A percentile compares a stretch with the other conserved stretches of the same genome.
Evolutionary conservation across 768 basidiomycete genomes (phyloP).

Genomic region (Leccinum olivaceopallidum): DNA sequence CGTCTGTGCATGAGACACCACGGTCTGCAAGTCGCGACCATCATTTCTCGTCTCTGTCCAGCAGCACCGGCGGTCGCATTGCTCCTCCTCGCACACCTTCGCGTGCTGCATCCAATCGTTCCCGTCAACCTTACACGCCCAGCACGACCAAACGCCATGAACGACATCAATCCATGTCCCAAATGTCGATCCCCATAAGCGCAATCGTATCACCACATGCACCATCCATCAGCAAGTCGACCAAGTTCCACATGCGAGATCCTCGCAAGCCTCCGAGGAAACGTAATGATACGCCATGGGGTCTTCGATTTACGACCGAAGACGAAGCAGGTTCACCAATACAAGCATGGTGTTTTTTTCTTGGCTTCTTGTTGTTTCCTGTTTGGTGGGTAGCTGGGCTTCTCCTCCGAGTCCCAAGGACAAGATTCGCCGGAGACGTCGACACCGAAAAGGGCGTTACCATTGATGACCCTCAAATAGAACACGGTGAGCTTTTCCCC

Average conservation of each 20-base stretch:
- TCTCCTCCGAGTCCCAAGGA: conserved; percentile 55
- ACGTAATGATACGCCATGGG: conserved; percentile 61
- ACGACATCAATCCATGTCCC: conserved; percentile 58
- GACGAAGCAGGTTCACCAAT: conserved; percentile 52
- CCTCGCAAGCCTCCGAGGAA: conserved; percentile 62
- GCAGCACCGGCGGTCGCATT: conserved; percentile 32
- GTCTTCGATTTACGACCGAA: conserved; percentile 53
- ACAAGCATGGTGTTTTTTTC: conserved; percentile 78
- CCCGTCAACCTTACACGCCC: conserved; percentile 29
- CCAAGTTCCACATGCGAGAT: conserved; percentile 78
- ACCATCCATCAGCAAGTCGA: conserved; percentile 61
- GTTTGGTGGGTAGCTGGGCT: conserved; percentile 66
- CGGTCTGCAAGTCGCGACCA: conserved; percentile 16
- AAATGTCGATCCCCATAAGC: conserved; percentile 76
- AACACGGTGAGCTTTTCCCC: conserved; percentile 54
- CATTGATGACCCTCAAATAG: conserved; percentile 78
- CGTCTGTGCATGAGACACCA: conserved; percentile 31
- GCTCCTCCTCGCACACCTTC: conserved; percentile 36
- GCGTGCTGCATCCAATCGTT: conserved; percentile 38
- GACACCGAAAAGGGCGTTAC: conserved; percentile 67
- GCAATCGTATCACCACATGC: conserved; percentile 78
- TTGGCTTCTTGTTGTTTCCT: conserved; percentile 63
- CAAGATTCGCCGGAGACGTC: conserved; percentile 58
- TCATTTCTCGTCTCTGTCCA: conserved; percentile 36
- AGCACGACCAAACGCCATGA: conserved; percentile 31